These are phyloP conservation scores for Podaxis sp. DNA, from an alignment of 768 basidiomycete genomes.

Conservation along the genomic window DNA sequence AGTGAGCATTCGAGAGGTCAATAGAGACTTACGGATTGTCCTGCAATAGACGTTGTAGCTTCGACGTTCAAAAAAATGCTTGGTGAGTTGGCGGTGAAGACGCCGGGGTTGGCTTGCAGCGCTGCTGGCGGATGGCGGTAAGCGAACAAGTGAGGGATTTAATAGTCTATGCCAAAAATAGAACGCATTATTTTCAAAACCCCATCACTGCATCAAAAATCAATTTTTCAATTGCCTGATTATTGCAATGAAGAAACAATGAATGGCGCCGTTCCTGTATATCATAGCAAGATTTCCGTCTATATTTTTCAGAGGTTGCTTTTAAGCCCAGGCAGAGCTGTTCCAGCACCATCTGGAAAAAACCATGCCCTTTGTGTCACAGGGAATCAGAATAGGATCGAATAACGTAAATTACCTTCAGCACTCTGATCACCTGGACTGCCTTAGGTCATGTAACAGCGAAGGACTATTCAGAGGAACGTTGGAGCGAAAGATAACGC, in stretches of 20 bases:
- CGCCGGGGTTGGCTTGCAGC: not conserved
- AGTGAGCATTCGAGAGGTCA: not conserved
- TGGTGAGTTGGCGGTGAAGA: not conserved
- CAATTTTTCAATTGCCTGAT: not conserved
- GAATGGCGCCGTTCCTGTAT: no score
- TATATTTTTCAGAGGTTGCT: no score
- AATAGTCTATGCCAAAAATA: not conserved
- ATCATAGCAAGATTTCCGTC: no score
- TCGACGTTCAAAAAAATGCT: not conserved
- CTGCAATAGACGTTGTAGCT: not conserved
- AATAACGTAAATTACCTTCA: no score
- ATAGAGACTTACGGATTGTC: not conserved
- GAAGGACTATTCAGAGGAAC: not conserved
- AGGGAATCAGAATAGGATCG: no score
- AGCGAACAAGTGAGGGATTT: not conserved
- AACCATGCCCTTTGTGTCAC: no score
- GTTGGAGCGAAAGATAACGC: not conserved
- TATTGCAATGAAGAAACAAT: no score
- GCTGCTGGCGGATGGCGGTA: not conserved
- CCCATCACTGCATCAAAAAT: not conserved
- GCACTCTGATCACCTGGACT: no score
- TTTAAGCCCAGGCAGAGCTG: no score
- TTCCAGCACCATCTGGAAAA: no score
- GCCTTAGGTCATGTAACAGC: not conserved
- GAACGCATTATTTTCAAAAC: not conserved